Conservation (phyloP, 257 asterid species). For the Solanum verrucosum region DNA sequence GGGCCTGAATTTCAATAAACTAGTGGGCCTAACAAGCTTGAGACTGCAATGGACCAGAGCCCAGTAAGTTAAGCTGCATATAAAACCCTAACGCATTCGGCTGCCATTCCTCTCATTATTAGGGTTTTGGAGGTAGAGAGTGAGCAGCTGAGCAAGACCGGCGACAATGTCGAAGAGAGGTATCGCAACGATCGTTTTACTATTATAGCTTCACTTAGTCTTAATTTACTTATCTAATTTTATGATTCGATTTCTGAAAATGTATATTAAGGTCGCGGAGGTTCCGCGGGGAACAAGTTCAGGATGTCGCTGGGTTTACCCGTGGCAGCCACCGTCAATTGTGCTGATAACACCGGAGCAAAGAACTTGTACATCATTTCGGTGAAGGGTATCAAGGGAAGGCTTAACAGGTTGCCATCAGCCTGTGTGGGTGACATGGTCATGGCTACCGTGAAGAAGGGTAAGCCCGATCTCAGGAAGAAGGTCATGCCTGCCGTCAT, state of each 20-base stretch:
- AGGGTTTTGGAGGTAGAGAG: background rate
- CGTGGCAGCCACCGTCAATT: constrained; percentile 68
- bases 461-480: constrained; percentile 65
- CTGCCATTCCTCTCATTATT: background rate
- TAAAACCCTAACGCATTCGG: constrained; percentile 13
- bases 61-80: background rate
- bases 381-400: constrained; percentile 56
- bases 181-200: background rate
- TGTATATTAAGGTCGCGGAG: constrained; percentile 41
- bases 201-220: background rate
- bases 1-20: background rate
- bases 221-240: background rate
- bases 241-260: background rate
- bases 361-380: constrained; percentile 65
- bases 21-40: background rate
- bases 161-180: constrained; percentile 60
- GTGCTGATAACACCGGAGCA: constrained; percentile 68
- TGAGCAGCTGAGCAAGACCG: background rate
- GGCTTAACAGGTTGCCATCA: constrained; percentile 56
- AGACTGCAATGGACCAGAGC: background rate
- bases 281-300: constrained; percentile 65
- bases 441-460: constrained; percentile 71
- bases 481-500: constrained; percentile 78
- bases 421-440: constrained; percentile 76
- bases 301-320: constrained; percentile 67